Evolutionary conservation across 2,329 filamentous ascomycete genomes (phyloP), one percentile per base, ranked within the genome.

Genomic region (Raffaelea ambrosiae): DNA sequence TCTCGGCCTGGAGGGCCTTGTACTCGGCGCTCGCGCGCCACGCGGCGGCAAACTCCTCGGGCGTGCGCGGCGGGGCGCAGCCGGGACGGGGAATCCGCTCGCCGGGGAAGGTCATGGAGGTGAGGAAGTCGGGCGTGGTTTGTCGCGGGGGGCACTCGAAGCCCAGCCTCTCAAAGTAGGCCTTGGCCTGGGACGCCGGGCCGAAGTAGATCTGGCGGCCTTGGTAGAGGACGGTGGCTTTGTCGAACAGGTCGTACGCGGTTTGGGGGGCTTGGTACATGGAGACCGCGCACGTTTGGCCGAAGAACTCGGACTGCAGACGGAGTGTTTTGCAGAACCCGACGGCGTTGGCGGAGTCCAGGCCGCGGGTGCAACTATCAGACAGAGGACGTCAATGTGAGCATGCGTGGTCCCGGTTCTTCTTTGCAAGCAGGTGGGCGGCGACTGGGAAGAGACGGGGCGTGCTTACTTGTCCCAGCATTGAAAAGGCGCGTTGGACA

Each of bases 381-480:
- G n/a, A n/a, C n/a, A n/a, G n/a, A n/a, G n/a, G n/a, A n/a, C n/a
- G n/a, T n/a, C n/a, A n/a, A n/a, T n/a, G n/a, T 76, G 77, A 81
- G 67, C 76, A 79, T 21, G 16, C 7, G 40, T 42, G 13, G 40
- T 23, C 4, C 26, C 4, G 4, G 29, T 29, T 4, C 16, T 42
- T 9, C 19, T 42, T 10, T 13, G 22, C 40, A 9, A 42, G 40
- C 3, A 23, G 22, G n/a, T 26, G 26, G 20, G 22, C 29, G 8
- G 40, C 40, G 16, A 26, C 40, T 83, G 73, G 21, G 84, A 87
- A 36, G 77, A n/a, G n/a, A n/a, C n/a, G n/a, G n/a, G n/a, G n/a
- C n/a, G n/a, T n/a, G n/a, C n/a, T n/a, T n/a, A 82, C 67, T 87
- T 88, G 58, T 87, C 77, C 76, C 77, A 81, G 67, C 76, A 79